Evolutionary conservation across 2,329 filamentous ascomycete genomes (phyloP).

Genomic region (Boeremia exigua): DNA sequence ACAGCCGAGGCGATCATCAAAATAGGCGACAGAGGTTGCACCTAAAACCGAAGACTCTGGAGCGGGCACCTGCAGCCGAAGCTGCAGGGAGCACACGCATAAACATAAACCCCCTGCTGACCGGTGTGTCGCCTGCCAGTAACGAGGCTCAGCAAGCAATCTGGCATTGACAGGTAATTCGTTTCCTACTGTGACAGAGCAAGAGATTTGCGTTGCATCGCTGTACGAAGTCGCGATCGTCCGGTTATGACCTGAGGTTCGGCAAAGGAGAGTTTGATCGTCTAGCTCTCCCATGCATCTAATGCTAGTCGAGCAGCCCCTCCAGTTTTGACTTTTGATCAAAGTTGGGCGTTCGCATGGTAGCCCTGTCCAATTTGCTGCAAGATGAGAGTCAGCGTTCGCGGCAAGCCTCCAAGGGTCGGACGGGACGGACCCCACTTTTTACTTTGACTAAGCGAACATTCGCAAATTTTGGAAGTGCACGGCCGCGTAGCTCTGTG

Average conservation of each 20-base stretch:
- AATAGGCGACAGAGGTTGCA: constrained; percentile 13
- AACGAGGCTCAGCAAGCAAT: not conserved
- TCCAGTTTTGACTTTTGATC: constrained; percentile 11
- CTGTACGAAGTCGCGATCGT: not conserved
- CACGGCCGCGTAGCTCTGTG: not conserved
- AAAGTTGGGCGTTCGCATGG: constrained; percentile 6
- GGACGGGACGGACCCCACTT: constrained; percentile 17
- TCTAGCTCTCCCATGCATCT: not conserved
- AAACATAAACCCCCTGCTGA: constrained; percentile 5
- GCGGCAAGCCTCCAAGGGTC: not conserved
- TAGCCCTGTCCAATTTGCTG: constrained; percentile 5
- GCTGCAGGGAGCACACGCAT: constrained; percentile 13
- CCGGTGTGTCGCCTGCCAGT: constrained; percentile 2
- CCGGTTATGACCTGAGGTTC: not conserved
- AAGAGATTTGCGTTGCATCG: not conserved
- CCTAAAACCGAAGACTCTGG: not conserved
- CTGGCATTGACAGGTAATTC: not conserved
- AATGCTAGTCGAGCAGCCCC: not conserved
- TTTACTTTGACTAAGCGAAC: constrained; percentile 29
- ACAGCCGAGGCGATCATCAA: constrained; percentile 15
- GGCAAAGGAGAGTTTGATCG: constrained; percentile 1
- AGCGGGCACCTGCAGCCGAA: constrained; percentile 10
- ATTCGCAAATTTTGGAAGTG: constrained; percentile 25
- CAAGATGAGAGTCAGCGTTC: constrained; percentile 4
- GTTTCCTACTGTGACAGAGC: not conserved